Base-by-base conservation (phyloP, 148 eudicot genomes). In the Pharnaceum exiguum region DNA sequence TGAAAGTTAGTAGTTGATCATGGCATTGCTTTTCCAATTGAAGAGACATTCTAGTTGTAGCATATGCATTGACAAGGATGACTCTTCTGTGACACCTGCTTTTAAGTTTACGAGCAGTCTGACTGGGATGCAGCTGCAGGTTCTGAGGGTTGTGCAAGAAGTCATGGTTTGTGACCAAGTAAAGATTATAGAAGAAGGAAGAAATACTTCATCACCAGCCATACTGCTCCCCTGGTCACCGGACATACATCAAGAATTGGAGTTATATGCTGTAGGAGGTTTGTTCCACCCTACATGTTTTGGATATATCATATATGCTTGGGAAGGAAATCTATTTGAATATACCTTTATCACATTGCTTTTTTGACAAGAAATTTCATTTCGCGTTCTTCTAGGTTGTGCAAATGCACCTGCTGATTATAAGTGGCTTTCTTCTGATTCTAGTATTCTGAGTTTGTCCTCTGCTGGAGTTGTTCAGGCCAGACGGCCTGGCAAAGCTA, bases 171-270 rank as follows among this genome's bases (percentile, higher is more conserved):
- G 97, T 53, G 70, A 75, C 39, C 78, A 68, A 75, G 89, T 90
- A 30, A 76, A 63, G 70, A 67, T 79, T 52, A 72, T 43, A 55
- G 67, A 59, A 55, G 71, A 62, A 53, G 61, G 67, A 55, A 47
- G 49, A 37, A 61, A 57, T 72, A 60, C 60, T 50, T 59, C 36
- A 47, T 55, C 69, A 54, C 46, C 81, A 30, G 67, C 62, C 43
- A 75, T 90, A 65, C 65, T 82, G 57, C 91, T 90, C 57, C 97
- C 97, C 2, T 86, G 97, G 95, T 82, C 84, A 22, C 86, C 85
- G 23, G 77, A 68, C 51, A 67, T 90, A 45, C 65, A 76, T 67
- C 97, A 90, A 71, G 95, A 90, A 72, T 59, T 82, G 74, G 84
- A 81, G 75, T 77, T 90, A 59, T 71, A 70, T 68, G 91, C 78